Percentiles rank a stretch among this genome's conserved stretches.
Conservation (phyloP, 2,329 filamentous ascomycete genomes). For the Ilyonectria destructans region DNA sequence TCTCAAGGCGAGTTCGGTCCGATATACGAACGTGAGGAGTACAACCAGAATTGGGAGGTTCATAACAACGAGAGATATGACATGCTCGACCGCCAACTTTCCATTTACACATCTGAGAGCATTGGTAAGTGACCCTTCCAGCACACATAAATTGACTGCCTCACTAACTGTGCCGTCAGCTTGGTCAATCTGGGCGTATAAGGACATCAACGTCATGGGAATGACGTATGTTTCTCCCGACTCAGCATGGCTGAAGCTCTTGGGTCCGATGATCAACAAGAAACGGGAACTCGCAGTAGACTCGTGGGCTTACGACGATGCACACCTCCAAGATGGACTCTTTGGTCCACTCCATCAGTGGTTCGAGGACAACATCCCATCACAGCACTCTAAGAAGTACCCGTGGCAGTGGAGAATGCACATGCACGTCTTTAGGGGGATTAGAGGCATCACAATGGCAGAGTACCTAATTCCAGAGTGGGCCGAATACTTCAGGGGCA, state of each 20-base stretch:
- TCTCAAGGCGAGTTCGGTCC: constrained; percentile 64
- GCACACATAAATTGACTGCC: background rate
- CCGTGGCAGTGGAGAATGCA: constrained; percentile 66
- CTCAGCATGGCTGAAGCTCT: constrained; percentile 64
- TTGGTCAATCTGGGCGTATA: constrained; percentile 75
- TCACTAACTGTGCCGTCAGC: constrained; percentile 41
- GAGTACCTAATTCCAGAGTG: constrained; percentile 69
- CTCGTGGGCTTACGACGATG: constrained; percentile 64
- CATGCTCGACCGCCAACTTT: constrained; percentile 59
- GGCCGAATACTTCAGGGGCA: constrained; percentile 68
- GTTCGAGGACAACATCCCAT: constrained; percentile 61
- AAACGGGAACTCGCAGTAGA: constrained; percentile 70
- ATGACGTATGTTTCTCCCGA: constrained; percentile 66
- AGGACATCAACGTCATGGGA: constrained; percentile 70
- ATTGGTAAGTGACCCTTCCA: constrained; percentile 33
- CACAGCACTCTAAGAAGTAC: constrained; percentile 62
- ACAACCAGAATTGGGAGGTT: constrained; percentile 43
- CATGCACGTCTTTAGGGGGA: constrained; percentile 64
- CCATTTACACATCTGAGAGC: constrained; percentile 51
- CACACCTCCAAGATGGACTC: constrained; percentile 52
- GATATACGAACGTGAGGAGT: constrained; percentile 61
- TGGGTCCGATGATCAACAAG: constrained; percentile 69
- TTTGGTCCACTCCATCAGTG: constrained; percentile 59
- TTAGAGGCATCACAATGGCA: constrained; percentile 59
- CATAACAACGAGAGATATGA: constrained; percentile 57